Conservation (phyloP, 345 rosid genomes). For the Lenwebbia sp. region DNA sequence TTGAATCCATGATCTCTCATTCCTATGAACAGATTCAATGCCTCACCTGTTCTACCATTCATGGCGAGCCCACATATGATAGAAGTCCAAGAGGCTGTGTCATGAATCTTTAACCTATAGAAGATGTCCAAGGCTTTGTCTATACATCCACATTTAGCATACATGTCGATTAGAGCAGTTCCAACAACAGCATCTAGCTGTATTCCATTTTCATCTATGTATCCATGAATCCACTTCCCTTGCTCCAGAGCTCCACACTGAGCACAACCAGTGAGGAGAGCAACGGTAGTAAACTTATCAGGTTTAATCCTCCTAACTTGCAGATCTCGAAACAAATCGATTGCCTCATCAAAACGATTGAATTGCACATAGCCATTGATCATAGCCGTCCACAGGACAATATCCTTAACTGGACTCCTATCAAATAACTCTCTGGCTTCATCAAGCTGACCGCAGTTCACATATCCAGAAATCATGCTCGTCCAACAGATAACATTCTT, state of each 20-base stretch:
- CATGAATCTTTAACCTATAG: conserved; percentile 29
- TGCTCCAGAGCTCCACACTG: conserved; percentile 67
- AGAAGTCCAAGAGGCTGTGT: conserved; percentile 66
- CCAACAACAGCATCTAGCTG: conserved; percentile 43
- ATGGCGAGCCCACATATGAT: conserved; percentile 60
- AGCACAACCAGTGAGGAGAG: conserved; percentile 75
- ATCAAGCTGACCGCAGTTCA: conserved; percentile 31
- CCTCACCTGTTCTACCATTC: conserved; percentile 50
- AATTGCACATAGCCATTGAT: conserved; percentile 72
- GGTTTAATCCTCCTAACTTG: conserved; percentile 36
- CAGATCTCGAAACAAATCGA: conserved; percentile 48
- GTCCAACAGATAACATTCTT: conserved; percentile 74
- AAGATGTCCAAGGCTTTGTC: conserved; percentile 53
- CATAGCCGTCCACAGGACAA: conserved; percentile 87
- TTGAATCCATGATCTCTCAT: conserved; percentile 35
- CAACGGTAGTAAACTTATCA: conserved; percentile 51
- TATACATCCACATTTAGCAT: conserved; percentile 61
- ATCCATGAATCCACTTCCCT: conserved; percentile 76
- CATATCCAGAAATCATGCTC: conserved; percentile 56
- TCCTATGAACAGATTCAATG: conserved; percentile 40
- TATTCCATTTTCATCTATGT: conserved; percentile 35
- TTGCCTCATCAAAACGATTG: conserved; percentile 48
- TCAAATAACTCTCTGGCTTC: conserved; percentile 67
- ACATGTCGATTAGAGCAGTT: conserved; percentile 75
- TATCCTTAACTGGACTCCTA: conserved; percentile 51